Base-by-base conservation (phyloP, 805 yeast genomes). In the Barnettozyma salicaria region DNA sequence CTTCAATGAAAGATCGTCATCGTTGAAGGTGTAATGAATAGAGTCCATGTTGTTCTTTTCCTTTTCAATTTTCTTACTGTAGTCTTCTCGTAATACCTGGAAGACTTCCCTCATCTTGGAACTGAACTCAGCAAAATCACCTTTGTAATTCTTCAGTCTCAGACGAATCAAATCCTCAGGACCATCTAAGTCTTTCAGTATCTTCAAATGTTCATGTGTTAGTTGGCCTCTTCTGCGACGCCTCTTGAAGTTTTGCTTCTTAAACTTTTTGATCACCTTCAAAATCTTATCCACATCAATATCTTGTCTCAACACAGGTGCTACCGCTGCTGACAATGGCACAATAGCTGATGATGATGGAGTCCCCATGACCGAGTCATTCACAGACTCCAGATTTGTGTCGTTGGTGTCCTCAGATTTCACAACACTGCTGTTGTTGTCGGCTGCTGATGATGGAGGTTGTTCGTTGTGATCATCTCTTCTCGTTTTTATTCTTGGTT, bases 81-180 rank as follows among this genome's bases (percentile, higher is more conserved):
- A n/a, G n/a, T n/a, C n/a, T n/a, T n/a, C n/a, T n/a, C n/a, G n/a
- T n/a, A n/a, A n/a, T n/a, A n/a, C n/a, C n/a, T n/a, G n/a, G n/a
- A n/a, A n/a, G n/a, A n/a, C n/a, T n/a, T n/a, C n/a, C n/a, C n/a
- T 32, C 37, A 52, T 45, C 20, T 43, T 45, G 6, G 46, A 39
- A 20, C 44, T 44, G 19, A 43, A 48, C 31, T 54, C 59, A 11
- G 39, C 52, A 32, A 34, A 54, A 30, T 54, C 59, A 11, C 59
- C 59, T 30, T 47, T 50, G 32, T 54, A 54, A 27, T 44, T 49
- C 34, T 50, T 51, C 20, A 54, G 32, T 34, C 53, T 50, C 18
- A 50, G 19, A 37, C 56, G 40, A 7, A 26, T 36, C 4, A 45
- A 39, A 20, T 46, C 55, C 16, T 45, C 49, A 17, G 36, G 44